These are phyloP conservation scores for Nicotiana benthamiana DNA, from an alignment of 257 asterid species.

Conservation along the genomic window DNA sequence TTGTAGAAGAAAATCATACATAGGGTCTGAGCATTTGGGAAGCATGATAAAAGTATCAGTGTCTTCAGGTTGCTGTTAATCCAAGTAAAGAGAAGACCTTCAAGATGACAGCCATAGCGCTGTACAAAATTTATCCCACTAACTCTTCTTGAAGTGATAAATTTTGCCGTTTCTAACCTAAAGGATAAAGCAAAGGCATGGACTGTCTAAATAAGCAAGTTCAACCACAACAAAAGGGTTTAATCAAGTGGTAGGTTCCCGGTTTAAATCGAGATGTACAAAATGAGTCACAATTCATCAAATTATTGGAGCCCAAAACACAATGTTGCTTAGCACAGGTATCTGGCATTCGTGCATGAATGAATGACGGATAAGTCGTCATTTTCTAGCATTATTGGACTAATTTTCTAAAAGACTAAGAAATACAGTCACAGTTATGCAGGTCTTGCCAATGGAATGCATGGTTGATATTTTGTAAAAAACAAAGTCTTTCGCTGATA, in stretches of 20 bases:
- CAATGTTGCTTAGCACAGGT: background rate
- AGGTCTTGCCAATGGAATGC: background rate
- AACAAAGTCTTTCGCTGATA: background rate
- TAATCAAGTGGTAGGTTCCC: background rate
- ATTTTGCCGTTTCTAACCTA: background rate
- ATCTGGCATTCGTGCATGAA: background rate
- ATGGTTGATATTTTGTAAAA: background rate
- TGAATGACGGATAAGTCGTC: background rate
- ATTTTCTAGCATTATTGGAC: background rate
- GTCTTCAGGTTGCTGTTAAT: too few species aligned
- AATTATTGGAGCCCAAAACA: background rate
- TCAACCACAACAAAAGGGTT: constrained; percentile 1
- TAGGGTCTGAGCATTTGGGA: background rate
- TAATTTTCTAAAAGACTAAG: background rate
- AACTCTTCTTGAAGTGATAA: background rate
- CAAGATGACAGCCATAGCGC: background rate
- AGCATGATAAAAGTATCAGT: background rate
- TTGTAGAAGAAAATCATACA: background rate
- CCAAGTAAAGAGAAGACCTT: background rate
- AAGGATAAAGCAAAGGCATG: background rate
- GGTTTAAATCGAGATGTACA: background rate
- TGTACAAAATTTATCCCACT: background rate
- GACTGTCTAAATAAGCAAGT: background rate
- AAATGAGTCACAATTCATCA: background rate
- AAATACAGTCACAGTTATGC: background rate